These are phyloP conservation scores for Triticum dicoccoides DNA, from an alignment of 176 grass and related monocot species.

Conservation along the genomic window DNA sequence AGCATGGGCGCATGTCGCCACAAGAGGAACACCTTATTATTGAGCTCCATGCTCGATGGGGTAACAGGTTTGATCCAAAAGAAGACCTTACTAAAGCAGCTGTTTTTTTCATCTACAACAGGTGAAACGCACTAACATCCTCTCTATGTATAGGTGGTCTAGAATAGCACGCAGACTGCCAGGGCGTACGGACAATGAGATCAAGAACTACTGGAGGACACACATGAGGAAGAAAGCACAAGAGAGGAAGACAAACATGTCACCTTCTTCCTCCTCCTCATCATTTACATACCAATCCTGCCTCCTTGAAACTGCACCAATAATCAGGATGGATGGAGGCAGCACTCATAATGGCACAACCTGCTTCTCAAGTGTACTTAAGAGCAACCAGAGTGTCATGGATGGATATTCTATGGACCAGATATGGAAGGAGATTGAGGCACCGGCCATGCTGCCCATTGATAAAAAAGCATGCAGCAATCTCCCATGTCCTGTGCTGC, in stretches of 20 bases:
- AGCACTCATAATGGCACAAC: slow-evolving; percentile 9
- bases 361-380: slow-evolving; percentile 25
- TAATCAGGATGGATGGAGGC: not conserved
- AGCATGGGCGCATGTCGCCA: slow-evolving; percentile 76
- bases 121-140: not conserved
- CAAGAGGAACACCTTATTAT: slow-evolving; percentile 71
- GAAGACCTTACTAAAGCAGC: not conserved
- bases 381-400: slow-evolving; percentile 30
- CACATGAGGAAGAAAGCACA: slow-evolving; percentile 96
- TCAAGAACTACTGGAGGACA: slow-evolving; percentile 95
- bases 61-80: slow-evolving; percentile 59
- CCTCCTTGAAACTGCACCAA: slow-evolving; percentile 9
- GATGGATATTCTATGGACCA: slow-evolving; percentile 74
- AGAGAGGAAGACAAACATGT: slow-evolving; percentile 46
- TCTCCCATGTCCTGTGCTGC: slow-evolving; percentile 31
- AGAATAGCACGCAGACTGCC: slow-evolving; percentile 71
- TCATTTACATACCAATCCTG: slow-evolving; percentile 56
- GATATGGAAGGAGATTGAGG: slow-evolving; percentile 78
- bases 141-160: slow-evolving; percentile 60
- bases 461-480: slow-evolving; percentile 12
- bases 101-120: not conserved
- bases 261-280: slow-evolving; percentile 55
- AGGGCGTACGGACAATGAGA: slow-evolving; percentile 87
- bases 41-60: slow-evolving; percentile 81
- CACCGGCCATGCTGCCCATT: slow-evolving; percentile 1